Evolutionary conservation across 2,329 filamentous ascomycete genomes (phyloP), one percentile per base, ranked within the genome.

Genomic region (Calonectria hawksworthii): DNA sequence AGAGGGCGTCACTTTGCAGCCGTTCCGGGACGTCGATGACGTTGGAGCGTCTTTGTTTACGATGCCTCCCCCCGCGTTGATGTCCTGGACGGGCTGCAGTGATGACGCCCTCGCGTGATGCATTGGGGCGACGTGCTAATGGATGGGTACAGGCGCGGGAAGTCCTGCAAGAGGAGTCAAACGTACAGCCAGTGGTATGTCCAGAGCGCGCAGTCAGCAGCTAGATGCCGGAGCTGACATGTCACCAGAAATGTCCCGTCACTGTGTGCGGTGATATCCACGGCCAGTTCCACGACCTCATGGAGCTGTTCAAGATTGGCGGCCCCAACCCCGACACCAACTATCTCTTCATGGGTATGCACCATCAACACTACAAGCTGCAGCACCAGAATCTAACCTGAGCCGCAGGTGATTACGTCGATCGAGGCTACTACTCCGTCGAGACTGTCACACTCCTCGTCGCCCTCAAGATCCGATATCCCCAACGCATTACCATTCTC

Each of bases 271-370:
- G 97, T 85, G 97, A 99, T 87, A 99, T 99, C 85, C 97, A 99
- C 87, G 97, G 97, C 80, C 97, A 99, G 87, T 99, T 99, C 86
- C 96, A 99, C 87, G 97, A 99, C 84, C 88, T 99, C 86, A 99
- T 99, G 96, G 97, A 99, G 88, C 92, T 99, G 69, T 99, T 99
- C 92, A 98, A 98, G 89, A 99, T 99, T 86, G 97, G 97, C 81
- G 97, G 97, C 70, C 96, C 96, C 75, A 98, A 98, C 85, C 97
- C 97, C 79, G 97, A 99, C 87, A 99, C 97, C 84, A 99, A 99
- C 89, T 99, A 99, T 87, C 93, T 99, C 79, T 99, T 99, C 89
- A 99, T 99, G 96, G 96, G 95, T 97, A 88, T 84, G 92, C 74
- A 78, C 59, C 47, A 11, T 52, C 23, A 13, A 38, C 21, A 34